These are phyloP conservation scores for Penicillium verrucosum DNA, from an alignment of 2,329 filamentous ascomycete species.

Conservation along the genomic window DNA sequence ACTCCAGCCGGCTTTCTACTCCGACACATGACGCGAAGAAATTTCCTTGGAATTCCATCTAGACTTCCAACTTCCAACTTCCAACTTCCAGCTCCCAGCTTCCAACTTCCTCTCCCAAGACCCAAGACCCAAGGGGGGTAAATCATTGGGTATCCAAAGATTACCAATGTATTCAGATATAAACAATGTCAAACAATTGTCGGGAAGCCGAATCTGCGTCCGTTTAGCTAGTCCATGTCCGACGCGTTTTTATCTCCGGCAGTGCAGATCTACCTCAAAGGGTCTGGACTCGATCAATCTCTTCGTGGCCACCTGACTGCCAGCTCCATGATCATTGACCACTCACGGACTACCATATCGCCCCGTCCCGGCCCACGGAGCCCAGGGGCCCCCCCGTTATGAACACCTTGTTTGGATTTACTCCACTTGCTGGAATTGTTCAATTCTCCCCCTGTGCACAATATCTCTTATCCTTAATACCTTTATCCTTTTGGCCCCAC, in stretches of 20 bases:
- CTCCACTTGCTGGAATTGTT: slow-evolving; percentile 4
- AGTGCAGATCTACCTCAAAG: background rate
- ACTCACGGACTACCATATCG: background rate
- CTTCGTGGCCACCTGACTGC: slow-evolving; percentile 12
- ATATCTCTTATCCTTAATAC: background rate
- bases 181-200: no score
- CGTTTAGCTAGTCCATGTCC: no score
- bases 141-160: no score
- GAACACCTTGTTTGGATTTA: slow-evolving; percentile 7
- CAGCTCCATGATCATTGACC: background rate
- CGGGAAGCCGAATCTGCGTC: no score
- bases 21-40: slow-evolving; percentile 34
- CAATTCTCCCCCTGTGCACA: background rate
- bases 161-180: no score
- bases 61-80: no score
- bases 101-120: no score
- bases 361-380: background rate
- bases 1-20: slow-evolving; percentile 14
- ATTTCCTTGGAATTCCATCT: slow-evolving; percentile 9
- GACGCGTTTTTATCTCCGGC: background rate
- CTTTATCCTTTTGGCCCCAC: background rate
- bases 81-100: no score
- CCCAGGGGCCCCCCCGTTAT: background rate
- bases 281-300: slow-evolving; percentile 11
- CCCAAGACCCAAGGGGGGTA: no score